A percentile compares a stretch with the other conserved stretches of the same genome.
These are phyloP conservation scores for Cercospora sp. DNA, from an alignment of 2,329 filamentous ascomycete genomes.

Conservation along the genomic window DNA sequence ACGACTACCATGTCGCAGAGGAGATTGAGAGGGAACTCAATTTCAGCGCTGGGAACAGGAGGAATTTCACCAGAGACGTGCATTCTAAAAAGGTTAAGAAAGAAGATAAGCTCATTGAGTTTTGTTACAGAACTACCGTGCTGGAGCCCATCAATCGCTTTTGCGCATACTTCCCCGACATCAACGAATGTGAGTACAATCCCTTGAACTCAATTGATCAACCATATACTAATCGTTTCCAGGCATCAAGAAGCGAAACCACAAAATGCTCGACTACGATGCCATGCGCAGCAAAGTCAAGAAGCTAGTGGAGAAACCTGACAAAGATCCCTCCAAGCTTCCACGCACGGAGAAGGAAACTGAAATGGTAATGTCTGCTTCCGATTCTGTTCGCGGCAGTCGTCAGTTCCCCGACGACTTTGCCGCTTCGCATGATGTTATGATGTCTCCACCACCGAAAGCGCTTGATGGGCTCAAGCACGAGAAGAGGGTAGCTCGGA, in stretches of 20 bases:
- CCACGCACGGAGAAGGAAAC: conserved; percentile 95
- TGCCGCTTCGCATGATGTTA: conserved; percentile 17
- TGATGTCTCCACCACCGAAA: conserved; percentile 33
- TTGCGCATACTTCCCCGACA: conserved; percentile 97
- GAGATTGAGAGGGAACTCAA: conserved; percentile 36
- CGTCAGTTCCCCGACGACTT: conserved; percentile 8
- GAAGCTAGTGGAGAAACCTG: conserved; percentile 94
- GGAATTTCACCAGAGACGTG: conserved; percentile 24
- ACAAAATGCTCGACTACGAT: conserved; percentile 98
- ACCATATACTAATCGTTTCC: conserved; percentile 11
- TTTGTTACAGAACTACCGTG: conserved; percentile 70
- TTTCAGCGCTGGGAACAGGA: conserved; percentile 28
- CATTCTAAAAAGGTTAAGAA: conserved; percentile 17
- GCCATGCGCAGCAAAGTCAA: conserved; percentile 93
- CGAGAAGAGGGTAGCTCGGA: conserved; percentile 9
- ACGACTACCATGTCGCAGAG: conserved; percentile 22
- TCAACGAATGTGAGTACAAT: conserved; percentile 78
- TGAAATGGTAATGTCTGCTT: conserved; percentile 61
- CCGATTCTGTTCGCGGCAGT: conserved; percentile 21
- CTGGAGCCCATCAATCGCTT: conserved; percentile 94
- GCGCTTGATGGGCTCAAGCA: conserved; percentile 29
- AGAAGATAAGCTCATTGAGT: conserved; percentile 36
- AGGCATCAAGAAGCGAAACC: conserved; percentile 96
- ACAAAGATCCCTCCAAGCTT: conserved; percentile 96
- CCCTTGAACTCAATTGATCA: too few species aligned